Percentiles rank a stretch among this genome's conserved stretches.
phyloP scores from a whole-genome alignment of 768 basidiomycete genomes.

The Arthromyces matolae region DNA sequence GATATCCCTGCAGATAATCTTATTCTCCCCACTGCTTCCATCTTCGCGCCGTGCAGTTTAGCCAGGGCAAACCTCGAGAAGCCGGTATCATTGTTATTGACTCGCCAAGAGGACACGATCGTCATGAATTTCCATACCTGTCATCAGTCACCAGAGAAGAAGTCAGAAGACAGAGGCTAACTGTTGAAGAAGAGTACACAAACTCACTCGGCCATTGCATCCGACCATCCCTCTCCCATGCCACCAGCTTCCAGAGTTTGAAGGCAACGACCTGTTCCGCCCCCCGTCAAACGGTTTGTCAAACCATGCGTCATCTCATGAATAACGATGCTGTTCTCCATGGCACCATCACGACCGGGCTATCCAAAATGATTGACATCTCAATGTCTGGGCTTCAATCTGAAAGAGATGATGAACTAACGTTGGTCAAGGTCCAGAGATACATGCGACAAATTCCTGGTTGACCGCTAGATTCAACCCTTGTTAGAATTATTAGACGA shows the following conservation, averaged over 20 bases:
- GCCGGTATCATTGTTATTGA: too few relatives aligned
- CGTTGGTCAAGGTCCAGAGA: constrained; percentile 18
- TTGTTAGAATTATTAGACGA: neutral
- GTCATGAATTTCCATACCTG: too few relatives aligned
- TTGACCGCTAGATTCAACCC: constrained; percentile 19
- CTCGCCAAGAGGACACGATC: too few relatives aligned
- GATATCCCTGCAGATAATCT: too few relatives aligned
- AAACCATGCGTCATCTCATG: constrained; percentile 47
- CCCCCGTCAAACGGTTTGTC: constrained; percentile 42
- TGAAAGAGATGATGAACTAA: neutral
- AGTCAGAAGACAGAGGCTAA: too few relatives aligned
- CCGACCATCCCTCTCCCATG: constrained; percentile 52
- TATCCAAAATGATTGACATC: neutral
- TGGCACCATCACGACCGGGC: constrained; percentile 48
- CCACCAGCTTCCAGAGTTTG: constrained; percentile 54
- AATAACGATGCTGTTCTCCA: constrained; percentile 37
- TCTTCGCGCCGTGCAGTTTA: too few relatives aligned
- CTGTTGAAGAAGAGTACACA: neutral
- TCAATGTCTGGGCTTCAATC: neutral
- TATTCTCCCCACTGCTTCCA: too few relatives aligned
- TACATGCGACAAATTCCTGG: constrained; percentile 30
- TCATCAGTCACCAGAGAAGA: too few relatives aligned
- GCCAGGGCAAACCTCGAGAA: too few relatives aligned
- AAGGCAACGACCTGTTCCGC: constrained; percentile 47
- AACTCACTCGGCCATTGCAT: constrained; percentile 34